Evolutionary conservation across 2,329 filamentous ascomycete genomes (phyloP).

Genomic region (Ophiostoma angusticollis): DNA sequence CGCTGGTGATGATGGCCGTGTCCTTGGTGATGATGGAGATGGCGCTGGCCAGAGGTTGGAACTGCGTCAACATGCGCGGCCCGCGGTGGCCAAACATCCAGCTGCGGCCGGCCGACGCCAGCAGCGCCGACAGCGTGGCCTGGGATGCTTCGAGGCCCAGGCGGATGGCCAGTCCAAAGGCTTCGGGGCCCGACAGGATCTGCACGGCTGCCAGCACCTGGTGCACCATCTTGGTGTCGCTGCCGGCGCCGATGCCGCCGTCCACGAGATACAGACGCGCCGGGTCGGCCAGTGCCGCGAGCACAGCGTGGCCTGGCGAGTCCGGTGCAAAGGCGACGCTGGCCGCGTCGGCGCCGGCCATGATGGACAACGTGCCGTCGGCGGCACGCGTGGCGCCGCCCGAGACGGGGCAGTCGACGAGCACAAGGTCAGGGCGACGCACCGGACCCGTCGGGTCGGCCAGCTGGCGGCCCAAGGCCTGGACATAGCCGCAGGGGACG

Average conservation of each 20-base stretch:
- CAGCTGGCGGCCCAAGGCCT: constrained; percentile 45
- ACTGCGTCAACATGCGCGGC: constrained; percentile 40
- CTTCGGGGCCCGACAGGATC: constrained; percentile 47
- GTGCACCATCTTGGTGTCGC: constrained; percentile 52
- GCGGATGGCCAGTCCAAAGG: constrained; percentile 44
- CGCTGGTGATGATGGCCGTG: constrained; percentile 53
- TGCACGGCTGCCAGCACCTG: constrained; percentile 51
- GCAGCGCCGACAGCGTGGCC: constrained; percentile 28
- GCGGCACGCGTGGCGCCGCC: constrained; percentile 57
- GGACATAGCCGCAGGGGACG: constrained; percentile 52
- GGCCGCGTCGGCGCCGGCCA: constrained; percentile 49
- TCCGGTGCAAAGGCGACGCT: constrained; percentile 52
- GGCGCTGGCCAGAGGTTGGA: constrained; percentile 43
- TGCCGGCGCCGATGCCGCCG: constrained; percentile 46
- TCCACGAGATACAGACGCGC: constrained; percentile 49
- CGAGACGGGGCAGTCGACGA: constrained; percentile 62
- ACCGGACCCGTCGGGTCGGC: constrained; percentile 37
- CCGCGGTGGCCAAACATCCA: constrained; percentile 51
- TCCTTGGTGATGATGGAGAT: constrained; percentile 49
- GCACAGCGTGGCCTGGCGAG: constrained; percentile 41
- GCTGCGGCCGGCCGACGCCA: constrained; percentile 37
- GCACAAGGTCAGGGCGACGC: constrained; percentile 47
- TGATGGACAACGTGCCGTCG: constrained; percentile 61
- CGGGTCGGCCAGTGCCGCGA: constrained; percentile 50
- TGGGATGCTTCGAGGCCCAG: constrained; percentile 37